phyloP scores from a whole-genome alignment of 2,329 filamentous ascomycete genomes.

The Clonostachys solani region DNA sequence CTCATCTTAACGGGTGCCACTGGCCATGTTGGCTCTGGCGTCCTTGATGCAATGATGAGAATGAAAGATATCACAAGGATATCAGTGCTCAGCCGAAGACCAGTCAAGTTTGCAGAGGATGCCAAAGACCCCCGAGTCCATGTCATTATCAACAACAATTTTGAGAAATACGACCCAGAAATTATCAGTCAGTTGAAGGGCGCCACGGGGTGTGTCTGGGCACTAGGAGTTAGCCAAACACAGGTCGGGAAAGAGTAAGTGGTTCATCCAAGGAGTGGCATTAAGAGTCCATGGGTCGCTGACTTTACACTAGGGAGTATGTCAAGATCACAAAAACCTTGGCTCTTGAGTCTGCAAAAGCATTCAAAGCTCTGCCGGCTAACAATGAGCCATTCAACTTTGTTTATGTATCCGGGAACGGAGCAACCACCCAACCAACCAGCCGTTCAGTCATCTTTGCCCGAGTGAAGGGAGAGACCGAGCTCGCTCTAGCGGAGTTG shows the following conservation, averaged over 20 bases:
- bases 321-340: conserved; percentile 65
- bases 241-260: conserved; percentile 49
- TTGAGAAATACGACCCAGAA: conserved; percentile 50
- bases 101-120: conserved; percentile 58
- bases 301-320: conserved; percentile 41
- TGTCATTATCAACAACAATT: conserved; percentile 67
- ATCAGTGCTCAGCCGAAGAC: conserved; percentile 62
- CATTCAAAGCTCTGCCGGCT: conserved; percentile 45
- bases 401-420: conserved; percentile 64
- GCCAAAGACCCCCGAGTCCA: conserved; percentile 53
- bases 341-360: conserved; percentile 56
- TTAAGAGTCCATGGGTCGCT: not conserved
- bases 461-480: conserved; percentile 63
- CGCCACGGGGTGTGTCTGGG: conserved; percentile 70
- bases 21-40: conserved; percentile 58
- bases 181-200: conserved; percentile 57
- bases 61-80: conserved; percentile 54
- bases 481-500: conserved; percentile 53
- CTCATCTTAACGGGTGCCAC: conserved; percentile 67
- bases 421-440: conserved; percentile 53
- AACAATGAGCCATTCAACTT: conserved; percentile 56
- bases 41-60: conserved; percentile 58
- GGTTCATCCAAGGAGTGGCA: not conserved
- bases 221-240: conserved; percentile 60
- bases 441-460: conserved; percentile 53